Evolutionary conservation across 306 rosid genomes (phyloP), one percentile per base, ranked within the genome.

Genomic region (Vigna nakashimae): DNA sequence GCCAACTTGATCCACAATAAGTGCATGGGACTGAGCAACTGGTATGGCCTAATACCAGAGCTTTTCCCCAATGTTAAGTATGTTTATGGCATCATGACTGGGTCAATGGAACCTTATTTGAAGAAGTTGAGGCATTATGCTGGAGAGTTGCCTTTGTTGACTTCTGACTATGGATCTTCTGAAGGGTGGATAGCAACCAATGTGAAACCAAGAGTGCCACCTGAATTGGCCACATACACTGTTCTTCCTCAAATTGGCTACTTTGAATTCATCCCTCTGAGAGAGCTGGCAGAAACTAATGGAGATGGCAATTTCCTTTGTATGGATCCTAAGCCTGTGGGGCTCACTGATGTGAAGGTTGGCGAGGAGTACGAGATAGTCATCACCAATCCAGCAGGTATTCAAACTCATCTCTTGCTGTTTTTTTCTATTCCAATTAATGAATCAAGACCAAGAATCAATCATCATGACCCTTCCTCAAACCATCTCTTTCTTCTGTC

Each of bases 111-210:
- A 82, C 92, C 90, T 63, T 95, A 92, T 73, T 57, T 87, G 86
- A 86, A 83, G 30, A 92, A 89, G 62, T 40, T 95, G 77, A 95
- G 97, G 89, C 97, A 95, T 68, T 92, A 95, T 78, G 95, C 92
- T 0, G 91, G 88, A 7, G 91, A 86, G 49, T 40, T 92, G 74
- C 99, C 97, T 18, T 75, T 96, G 76, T 30, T 92, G 84, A 92
- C 91, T 82, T 87, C 96, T 57, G 99, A 96, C 40, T 96, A 96
- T 83, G 99, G 99, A 9, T 43, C 99, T 56, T 96, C 98, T 68
- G 99, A 96, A 83, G 99, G 99, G 30, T 92, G 98, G 99, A 69
- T 96, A 45, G 99, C 89, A 20, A 88, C 94, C 20, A 96, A 90
- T 63, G 87, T 92, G 18, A 93, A 90, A 45, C 99, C 98, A 64